Conservation (phyloP, 2,329 filamentous ascomycete genomes). For the Bimuria novae-zelandiae region DNA sequence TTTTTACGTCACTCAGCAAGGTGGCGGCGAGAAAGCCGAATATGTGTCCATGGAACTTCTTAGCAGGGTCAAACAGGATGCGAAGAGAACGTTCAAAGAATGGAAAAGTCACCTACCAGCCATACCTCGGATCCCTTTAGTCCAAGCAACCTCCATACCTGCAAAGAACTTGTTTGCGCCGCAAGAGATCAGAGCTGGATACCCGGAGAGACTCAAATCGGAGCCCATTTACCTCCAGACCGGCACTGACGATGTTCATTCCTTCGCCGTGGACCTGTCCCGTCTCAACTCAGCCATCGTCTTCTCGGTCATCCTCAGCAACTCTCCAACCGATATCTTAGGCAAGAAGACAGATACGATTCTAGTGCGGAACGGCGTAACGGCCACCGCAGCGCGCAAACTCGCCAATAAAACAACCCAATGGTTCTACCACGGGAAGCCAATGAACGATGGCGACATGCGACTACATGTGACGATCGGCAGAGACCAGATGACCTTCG, state of each 20-base stretch:
- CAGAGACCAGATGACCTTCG: conserved; percentile 11
- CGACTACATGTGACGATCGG: conserved; percentile 11
- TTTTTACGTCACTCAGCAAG: conserved; percentile 5
- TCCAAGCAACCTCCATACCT: conserved; percentile 8
- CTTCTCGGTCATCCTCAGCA: conserved; percentile 5
- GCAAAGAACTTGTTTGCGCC: conserved; percentile 2
- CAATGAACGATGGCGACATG: conserved; percentile 15
- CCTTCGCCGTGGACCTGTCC: conserved; percentile 10
- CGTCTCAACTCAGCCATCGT: conserved; percentile 1
- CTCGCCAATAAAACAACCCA: neutral
- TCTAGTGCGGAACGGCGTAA: conserved; percentile 9
- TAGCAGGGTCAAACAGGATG: neutral
- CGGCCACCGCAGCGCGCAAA: conserved; percentile 8
- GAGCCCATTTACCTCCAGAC: conserved; percentile 12
- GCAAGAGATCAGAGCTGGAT: neutral
- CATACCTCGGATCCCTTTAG: conserved; percentile 6
- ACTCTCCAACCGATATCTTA: conserved; percentile 1
- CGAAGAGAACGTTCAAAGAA: conserved; percentile 1
- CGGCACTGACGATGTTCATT: conserved; percentile 5
- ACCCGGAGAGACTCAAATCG: conserved; percentile 1
- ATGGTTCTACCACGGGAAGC: conserved; percentile 14
- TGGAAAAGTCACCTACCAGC: conserved; percentile 2
- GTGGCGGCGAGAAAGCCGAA: neutral
- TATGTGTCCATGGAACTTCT: conserved; percentile 9
- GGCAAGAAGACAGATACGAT: conserved; percentile 6